Evolutionary conservation across 352 stramenopile genomes (phyloP).

Genomic region (Labyrinthula sp.): DNA sequence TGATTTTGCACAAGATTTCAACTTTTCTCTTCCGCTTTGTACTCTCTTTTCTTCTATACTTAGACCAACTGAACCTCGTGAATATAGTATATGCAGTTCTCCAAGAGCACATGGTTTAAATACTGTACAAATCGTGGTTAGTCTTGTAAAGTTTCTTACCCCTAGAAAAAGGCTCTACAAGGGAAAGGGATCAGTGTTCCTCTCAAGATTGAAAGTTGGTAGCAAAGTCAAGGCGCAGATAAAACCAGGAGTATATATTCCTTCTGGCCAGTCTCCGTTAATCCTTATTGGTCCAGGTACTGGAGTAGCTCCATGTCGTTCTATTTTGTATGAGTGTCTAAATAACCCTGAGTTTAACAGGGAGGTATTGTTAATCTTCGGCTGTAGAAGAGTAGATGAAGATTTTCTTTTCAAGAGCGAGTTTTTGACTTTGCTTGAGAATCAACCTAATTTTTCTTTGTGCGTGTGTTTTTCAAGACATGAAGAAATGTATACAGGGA

Average conservation of each 20-base stretch:
- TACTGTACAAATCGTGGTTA: constrained; percentile 44
- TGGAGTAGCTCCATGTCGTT: constrained; percentile 60
- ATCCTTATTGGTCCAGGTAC: constrained; percentile 68
- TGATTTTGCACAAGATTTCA: constrained; percentile 60
- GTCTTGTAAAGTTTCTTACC: constrained; percentile 63
- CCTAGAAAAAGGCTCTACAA: constrained; percentile 55
- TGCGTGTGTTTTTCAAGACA: too few relatives aligned
- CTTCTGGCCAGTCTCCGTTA: constrained; percentile 34
- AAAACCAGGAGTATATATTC: constrained; percentile 55
- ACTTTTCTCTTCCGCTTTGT: constrained; percentile 46
- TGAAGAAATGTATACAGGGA: too few relatives aligned
- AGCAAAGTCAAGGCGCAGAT: constrained; percentile 46
- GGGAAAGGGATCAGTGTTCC: constrained; percentile 57
- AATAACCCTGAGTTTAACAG: too few relatives aligned
- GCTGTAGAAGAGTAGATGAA: constrained; percentile 51
- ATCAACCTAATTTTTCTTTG: too few relatives aligned
- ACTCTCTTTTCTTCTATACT: constrained; percentile 54
- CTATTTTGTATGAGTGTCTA: constrained; percentile 62
- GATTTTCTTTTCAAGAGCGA: constrained; percentile 73
- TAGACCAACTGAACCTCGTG: constrained; percentile 52
- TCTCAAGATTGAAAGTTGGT: constrained; percentile 41
- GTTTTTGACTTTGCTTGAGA: constrained; percentile 52
- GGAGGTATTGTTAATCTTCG: constrained; percentile 72
- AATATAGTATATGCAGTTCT: constrained; percentile 72
- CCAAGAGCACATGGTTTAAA: constrained; percentile 39